Evolutionary conservation across 805 yeast genomes (phyloP).

Genomic region (Barnettozyma californica): DNA sequence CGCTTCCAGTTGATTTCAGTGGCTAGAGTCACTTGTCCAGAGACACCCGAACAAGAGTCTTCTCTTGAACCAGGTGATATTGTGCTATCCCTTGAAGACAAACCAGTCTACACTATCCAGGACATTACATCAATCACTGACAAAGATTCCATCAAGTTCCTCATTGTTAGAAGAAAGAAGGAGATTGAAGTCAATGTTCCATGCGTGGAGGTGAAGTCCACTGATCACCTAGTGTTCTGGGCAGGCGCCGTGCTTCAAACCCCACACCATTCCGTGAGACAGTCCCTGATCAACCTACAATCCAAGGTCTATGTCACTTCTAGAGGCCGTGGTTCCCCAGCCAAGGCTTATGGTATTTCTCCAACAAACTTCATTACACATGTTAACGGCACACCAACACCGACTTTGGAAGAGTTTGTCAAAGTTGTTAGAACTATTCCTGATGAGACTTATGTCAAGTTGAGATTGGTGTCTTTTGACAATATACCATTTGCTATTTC

Average conservation of each 20-base stretch:
- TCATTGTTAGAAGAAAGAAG: conserved; percentile 66
- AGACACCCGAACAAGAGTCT: conserved; percentile 24
- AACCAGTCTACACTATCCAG: conserved; percentile 57
- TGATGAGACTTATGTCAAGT: conserved; percentile 74
- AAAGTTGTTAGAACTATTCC: conserved; percentile 62
- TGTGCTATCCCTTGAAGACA: conserved; percentile 61
- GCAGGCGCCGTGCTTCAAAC: conserved; percentile 78
- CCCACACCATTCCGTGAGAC: conserved; percentile 92
- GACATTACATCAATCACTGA: conserved; percentile 45
- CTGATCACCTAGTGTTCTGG: conserved; percentile 71
- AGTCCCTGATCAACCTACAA: conserved; percentile 70
- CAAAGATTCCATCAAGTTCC: conserved; percentile 44
- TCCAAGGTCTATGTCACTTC: conserved; percentile 79
- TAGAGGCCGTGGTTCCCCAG: conserved; percentile 79
- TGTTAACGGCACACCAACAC: conserved; percentile 72
- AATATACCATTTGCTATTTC: conserved; percentile 84
- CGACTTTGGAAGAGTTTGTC: conserved; percentile 63
- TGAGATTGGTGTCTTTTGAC: conserved; percentile 79
- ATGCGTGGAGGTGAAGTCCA: conserved; percentile 55
- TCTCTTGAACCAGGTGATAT: conserved; percentile 62
- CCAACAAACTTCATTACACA: conserved; percentile 85
- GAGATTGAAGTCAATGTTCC: conserved; percentile 58
- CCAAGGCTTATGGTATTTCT: conserved; percentile 71
- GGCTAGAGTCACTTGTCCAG: conserved; percentile 55
- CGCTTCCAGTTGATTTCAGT: conserved; percentile 71